Conservation (phyloP, 257 asterid species). For the Rubia yunnanensis region DNA sequence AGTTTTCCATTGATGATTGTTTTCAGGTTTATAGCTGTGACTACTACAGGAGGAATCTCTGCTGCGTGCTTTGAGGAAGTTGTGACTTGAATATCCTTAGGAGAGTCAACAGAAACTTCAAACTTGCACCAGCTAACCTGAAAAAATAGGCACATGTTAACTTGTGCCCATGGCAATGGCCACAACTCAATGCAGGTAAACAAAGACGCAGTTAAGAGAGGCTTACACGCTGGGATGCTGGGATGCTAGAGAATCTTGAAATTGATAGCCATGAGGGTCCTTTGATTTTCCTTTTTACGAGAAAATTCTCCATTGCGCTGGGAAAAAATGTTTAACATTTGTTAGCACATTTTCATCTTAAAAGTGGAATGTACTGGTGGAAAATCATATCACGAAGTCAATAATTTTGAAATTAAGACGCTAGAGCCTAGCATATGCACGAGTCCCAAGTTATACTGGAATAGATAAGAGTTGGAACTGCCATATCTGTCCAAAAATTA, state of each 20-base stretch:
- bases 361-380: not conserved
- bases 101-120: constrained; percentile 64
- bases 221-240: constrained; percentile 61
- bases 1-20: constrained; percentile 72
- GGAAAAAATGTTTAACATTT: constrained; percentile 15
- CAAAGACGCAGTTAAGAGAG: constrained; percentile 13
- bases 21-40: constrained; percentile 78
- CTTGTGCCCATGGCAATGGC: not conserved
- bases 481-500: not conserved
- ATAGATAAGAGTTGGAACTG: not conserved
- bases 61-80: constrained; percentile 40
- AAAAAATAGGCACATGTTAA: constrained; percentile 19
- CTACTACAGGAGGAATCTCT: constrained; percentile 80
- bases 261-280: constrained; percentile 97
- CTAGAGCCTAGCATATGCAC: not conserved
- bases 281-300: constrained; percentile 74
- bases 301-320: constrained; percentile 86
- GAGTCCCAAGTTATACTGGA: not conserved
- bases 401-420: not conserved
- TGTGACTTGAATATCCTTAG: constrained; percentile 63
- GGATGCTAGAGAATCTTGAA: constrained; percentile 58
- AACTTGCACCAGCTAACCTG: constrained; percentile 99
- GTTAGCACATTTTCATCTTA: not conserved
- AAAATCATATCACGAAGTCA: not conserved
- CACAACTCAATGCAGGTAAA: constrained; percentile 12